Percentiles rank a stretch among this genome's conserved stretches.
Conservation (phyloP, 805 yeast genomes). For the Starmerella sp. region DNA sequence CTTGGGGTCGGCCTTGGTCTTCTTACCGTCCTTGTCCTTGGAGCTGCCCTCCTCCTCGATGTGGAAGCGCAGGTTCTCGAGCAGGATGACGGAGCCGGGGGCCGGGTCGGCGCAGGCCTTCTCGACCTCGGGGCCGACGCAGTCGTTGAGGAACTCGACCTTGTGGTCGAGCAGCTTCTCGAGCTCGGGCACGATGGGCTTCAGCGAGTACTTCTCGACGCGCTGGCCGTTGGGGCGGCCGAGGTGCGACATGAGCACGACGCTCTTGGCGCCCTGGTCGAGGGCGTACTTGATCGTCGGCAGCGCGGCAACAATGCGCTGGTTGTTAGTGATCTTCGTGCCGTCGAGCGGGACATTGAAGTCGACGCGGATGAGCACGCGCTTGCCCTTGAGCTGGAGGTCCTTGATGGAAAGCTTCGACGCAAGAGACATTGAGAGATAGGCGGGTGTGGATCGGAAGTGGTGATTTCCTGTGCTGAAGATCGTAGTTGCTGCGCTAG, state of each 20-base stretch:
- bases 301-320: constrained; percentile 97
- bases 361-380: constrained; percentile 94
- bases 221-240: constrained; percentile 98
- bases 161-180: constrained; percentile 58
- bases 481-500: background rate
- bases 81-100: constrained; percentile 72
- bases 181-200: constrained; percentile 89
- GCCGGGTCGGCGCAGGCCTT: constrained; percentile 60
- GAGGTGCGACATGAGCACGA: constrained; percentile 89
- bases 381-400: constrained; percentile 72
- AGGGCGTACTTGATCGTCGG: constrained; percentile 95
- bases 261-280: constrained; percentile 80
- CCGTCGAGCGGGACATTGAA: constrained; percentile 66
- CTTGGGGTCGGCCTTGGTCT: constrained; percentile 76
- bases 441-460: background rate
- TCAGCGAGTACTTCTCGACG: constrained; percentile 74
- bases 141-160: constrained; percentile 77
- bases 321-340: constrained; percentile 94
- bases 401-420: constrained; percentile 90
- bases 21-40: constrained; percentile 81
- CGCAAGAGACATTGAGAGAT: constrained; percentile 67
- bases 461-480: background rate
- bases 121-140: constrained; percentile 88
- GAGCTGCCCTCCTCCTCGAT: constrained; percentile 84
- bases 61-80: constrained; percentile 98